Evolutionary conservation across 257 asterid species (phyloP), one percentile per base, ranked within the genome.

Genomic region (Phtheirospermum japonicum): DNA sequence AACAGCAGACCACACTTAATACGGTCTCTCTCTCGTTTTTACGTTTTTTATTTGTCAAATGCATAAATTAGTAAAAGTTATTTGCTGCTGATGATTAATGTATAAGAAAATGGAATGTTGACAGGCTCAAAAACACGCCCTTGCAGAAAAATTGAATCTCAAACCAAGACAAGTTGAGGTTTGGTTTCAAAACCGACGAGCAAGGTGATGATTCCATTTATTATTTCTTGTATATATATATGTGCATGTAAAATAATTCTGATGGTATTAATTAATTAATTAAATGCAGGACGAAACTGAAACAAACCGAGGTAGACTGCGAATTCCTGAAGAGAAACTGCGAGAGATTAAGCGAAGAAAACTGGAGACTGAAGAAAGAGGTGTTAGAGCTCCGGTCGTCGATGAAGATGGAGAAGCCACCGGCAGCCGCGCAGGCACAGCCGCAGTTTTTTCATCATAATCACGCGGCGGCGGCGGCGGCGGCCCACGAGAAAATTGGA

Each of bases 131-230:
- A 84, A 81, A 67, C 77, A 75, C 23, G 68, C 64, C 20, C 74
- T 84, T 48, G 91, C 88, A 31, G 73, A 65, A 57, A 75, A 71
- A 55, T 57, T 81, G 66, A 75, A 70, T 45, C 81, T 84, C 43
- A 77, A 69, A 50, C 79, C 82, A 42, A 56, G 91, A 26, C 91
- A 84, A 66, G 85, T 84, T 4, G 91, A 84, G 75, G 88, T 84
- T 46, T 81, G 91, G 91, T 84, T 84, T 68, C 85, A 84, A 48
- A 84, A 84, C 66, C 40, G 88, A 66, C 76, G 91, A 75, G 91
- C 91, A 61, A 73, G 88, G 91, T 84, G 33, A n/a, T n/a, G n/a
- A n/a, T n/a, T n/a, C n/a, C n/a, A n/a, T n/a, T n/a, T n/a, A n/a
- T n/a, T n/a, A n/a, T n/a, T n/a, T n/a, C n/a, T n/a, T n/a, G n/a